Conservation (phyloP, 257 asterid genomes). For the Lycium ferocissimum region DNA sequence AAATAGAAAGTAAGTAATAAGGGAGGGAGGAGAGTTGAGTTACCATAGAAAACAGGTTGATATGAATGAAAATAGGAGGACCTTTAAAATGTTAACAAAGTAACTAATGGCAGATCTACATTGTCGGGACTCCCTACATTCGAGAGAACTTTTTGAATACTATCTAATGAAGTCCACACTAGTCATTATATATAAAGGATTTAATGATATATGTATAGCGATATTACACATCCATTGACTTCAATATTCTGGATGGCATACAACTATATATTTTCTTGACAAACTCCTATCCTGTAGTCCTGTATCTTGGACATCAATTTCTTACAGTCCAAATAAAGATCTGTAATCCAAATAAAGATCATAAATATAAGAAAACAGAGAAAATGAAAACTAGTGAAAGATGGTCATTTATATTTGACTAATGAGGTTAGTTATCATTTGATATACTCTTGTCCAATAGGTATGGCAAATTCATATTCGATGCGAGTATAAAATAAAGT, state of each 20-base stretch:
- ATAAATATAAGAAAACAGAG: neutral
- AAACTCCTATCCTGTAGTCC: too few relatives aligned
- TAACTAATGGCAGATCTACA: neutral
- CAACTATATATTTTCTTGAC: too few relatives aligned
- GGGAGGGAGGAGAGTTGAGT: neutral
- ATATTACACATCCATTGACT: neutral
- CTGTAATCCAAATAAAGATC: too few relatives aligned
- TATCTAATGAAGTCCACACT: neutral
- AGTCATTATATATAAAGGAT: neutral
- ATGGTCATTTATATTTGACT: neutral
- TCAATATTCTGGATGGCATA: neutral
- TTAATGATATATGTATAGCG: neutral
- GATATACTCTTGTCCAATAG: neutral
- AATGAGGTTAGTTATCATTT: neutral
- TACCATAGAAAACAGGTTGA: constrained; percentile 26
- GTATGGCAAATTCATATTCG: neutral
- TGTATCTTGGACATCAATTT: neutral
- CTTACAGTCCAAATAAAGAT: neutral
- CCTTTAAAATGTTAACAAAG: constrained; percentile 19
- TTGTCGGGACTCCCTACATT: neutral
- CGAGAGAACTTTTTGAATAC: too few relatives aligned
- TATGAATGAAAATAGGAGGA: constrained; percentile 23
- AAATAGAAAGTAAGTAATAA: neutral
- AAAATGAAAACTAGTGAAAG: neutral
- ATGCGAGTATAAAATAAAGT: neutral